A percentile compares a stretch with the other conserved stretches of the same genome.
Evolutionary conservation across 192 early-diverging fungal genomes (phyloP).

Genomic region (Backusella australiensis): DNA sequence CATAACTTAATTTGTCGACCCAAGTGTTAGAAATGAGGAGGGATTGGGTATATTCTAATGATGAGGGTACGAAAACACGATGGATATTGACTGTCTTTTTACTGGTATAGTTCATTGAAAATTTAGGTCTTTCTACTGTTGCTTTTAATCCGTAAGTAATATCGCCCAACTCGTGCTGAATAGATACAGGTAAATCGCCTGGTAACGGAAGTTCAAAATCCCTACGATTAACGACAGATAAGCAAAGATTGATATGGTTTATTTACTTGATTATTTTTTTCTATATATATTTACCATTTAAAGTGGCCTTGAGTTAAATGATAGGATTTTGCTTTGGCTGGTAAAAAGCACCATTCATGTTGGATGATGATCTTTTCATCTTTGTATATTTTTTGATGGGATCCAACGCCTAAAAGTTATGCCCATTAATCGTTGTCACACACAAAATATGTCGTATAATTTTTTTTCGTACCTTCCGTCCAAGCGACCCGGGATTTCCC

Average conservation of each 20-base stretch:
- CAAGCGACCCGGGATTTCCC: conserved; percentile 53
- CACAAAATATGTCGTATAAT: neutral
- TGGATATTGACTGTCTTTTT: conserved; percentile 39
- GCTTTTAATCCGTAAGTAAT: conserved; percentile 55
- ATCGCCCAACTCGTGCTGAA: conserved; percentile 45
- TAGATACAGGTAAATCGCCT: conserved; percentile 60
- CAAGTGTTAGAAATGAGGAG: conserved; percentile 56
- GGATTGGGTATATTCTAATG: conserved; percentile 49
- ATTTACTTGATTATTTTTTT: conserved; percentile 13
- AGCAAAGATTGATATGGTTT: conserved; percentile 37
- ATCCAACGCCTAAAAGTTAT: conserved; percentile 16
- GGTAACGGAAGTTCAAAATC: conserved; percentile 57
- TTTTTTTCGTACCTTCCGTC: conserved; percentile 36
- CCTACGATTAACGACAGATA: conserved; percentile 9
- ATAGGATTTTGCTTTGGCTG: conserved; percentile 37
- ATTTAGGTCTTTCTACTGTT: conserved; percentile 50
- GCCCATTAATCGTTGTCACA: neutral
- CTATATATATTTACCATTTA: conserved; percentile 34
- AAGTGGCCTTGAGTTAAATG: conserved; percentile 40
- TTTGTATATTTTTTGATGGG: conserved; percentile 27
- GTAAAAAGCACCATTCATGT: conserved; percentile 60
- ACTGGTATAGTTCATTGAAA: conserved; percentile 48
- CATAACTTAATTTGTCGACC: conserved; percentile 56
- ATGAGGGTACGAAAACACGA: conserved; percentile 47
- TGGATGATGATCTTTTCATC: conserved; percentile 43